These are phyloP conservation scores for Elaphomyces granulatus DNA, from an alignment of 495 filamentous ascomycete genomes.

Conservation along the genomic window DNA sequence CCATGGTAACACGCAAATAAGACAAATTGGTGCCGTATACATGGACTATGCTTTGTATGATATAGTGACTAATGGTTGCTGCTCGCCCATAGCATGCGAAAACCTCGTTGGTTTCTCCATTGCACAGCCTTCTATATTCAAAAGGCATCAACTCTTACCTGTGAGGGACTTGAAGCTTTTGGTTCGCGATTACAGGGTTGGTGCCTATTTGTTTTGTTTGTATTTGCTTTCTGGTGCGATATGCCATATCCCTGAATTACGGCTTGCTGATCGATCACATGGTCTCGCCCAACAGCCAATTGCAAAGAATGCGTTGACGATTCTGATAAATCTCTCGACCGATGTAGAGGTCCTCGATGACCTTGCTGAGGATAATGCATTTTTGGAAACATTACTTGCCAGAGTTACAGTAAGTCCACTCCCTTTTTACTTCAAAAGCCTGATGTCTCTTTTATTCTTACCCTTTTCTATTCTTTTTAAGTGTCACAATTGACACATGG, in stretches of 20 bases:
- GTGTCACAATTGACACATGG: too few relatives aligned
- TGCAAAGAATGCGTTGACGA: constrained; percentile 81
- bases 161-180: constrained; percentile 83
- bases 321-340: constrained; percentile 79
- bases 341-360: constrained; percentile 57
- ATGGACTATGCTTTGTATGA: neutral
- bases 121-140: constrained; percentile 68
- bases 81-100: constrained; percentile 56
- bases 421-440: neutral
- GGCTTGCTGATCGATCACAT: neutral
- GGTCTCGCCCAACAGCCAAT: constrained; percentile 44
- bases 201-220: constrained; percentile 6
- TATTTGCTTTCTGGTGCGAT: neutral
- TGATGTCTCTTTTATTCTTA: too few relatives aligned
- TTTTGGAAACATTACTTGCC: constrained; percentile 55
- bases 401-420: constrained; percentile 57
- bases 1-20: constrained; percentile 74
- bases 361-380: constrained; percentile 66
- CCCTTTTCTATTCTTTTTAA: too few relatives aligned
- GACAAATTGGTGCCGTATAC: constrained; percentile 45
- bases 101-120: constrained; percentile 74
- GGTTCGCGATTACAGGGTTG: constrained; percentile 63
- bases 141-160: constrained; percentile 59
- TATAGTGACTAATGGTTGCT: neutral
- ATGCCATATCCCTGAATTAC: neutral